Conservation (phyloP, 2,329 filamentous ascomycete species). For the Botrytis cinerea region DNA sequence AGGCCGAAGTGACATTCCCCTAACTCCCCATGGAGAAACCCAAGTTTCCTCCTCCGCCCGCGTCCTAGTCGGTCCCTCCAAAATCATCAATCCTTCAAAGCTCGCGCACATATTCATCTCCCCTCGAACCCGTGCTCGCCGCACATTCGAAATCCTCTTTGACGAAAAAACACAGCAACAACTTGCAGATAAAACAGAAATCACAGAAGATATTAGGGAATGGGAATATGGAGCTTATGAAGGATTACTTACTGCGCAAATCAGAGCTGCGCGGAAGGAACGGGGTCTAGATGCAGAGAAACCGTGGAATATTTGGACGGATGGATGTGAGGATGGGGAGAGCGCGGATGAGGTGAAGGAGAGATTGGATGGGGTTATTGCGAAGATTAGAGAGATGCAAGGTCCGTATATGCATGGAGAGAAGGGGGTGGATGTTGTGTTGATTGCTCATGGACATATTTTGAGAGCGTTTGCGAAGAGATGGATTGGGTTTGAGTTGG, state of each 20-base stretch:
- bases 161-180: slow-evolving; percentile 34
- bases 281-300: slow-evolving; percentile 48
- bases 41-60: slow-evolving; percentile 48
- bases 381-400: slow-evolving; percentile 51
- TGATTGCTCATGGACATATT: slow-evolving; percentile 52
- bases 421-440: slow-evolving; percentile 51
- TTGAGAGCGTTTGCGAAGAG: slow-evolving; percentile 56
- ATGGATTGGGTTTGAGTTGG: slow-evolving; percentile 51
- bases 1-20: slow-evolving; percentile 45
- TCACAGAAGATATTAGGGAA: slow-evolving; percentile 50
- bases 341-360: slow-evolving; percentile 50
- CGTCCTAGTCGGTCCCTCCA: slow-evolving; percentile 48
- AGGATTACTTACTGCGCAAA: slow-evolving; percentile 49
- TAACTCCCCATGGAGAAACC: slow-evolving; percentile 45
- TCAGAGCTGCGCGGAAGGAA: slow-evolving; percentile 44
- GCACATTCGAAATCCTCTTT: slow-evolving; percentile 51
- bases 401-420: slow-evolving; percentile 47
- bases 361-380: slow-evolving; percentile 53
- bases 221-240: slow-evolving; percentile 56
- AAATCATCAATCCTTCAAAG: slow-evolving; percentile 51
- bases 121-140: slow-evolving; percentile 49
- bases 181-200: slow-evolving; percentile 39
- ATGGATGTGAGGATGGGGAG: slow-evolving; percentile 54
- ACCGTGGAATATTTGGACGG: slow-evolving; percentile 54
- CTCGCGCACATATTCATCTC: slow-evolving; percentile 50